These are phyloP conservation scores for Mycena maculata DNA, from an alignment of 768 basidiomycete genomes.

Conservation along the genomic window DNA sequence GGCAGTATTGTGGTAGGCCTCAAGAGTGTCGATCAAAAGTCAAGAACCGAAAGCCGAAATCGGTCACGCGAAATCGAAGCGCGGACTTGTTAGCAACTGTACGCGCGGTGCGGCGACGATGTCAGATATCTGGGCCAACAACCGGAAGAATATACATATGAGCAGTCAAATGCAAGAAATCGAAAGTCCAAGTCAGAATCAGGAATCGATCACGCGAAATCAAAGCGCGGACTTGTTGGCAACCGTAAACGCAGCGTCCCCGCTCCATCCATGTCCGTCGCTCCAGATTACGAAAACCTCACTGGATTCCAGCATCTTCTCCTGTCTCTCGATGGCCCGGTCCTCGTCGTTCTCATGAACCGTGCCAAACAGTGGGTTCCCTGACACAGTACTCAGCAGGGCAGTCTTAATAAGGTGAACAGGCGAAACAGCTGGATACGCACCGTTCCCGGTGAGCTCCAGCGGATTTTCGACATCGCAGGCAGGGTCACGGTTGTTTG, in stretches of 20 bases:
- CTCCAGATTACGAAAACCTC: constrained; percentile 49
- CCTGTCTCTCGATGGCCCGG: constrained; percentile 55
- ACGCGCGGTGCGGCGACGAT: too few relatives aligned
- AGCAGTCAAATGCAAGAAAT: too few relatives aligned
- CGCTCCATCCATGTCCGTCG: constrained; percentile 44
- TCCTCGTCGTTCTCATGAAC: constrained; percentile 59
- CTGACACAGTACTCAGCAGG: neutral
- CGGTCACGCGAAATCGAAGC: too few relatives aligned
- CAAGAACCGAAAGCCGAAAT: too few relatives aligned
- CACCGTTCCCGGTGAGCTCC: constrained; percentile 51
- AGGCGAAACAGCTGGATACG: constrained; percentile 60
- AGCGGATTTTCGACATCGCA: constrained; percentile 56
- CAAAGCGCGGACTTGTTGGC: neutral
- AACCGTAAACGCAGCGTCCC: neutral
- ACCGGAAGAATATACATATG: too few relatives aligned
- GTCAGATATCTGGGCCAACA: too few relatives aligned
- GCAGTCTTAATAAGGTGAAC: neutral
- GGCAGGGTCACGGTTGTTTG: constrained; percentile 52
- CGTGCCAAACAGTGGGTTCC: constrained; percentile 58
- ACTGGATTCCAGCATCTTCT: constrained; percentile 56
- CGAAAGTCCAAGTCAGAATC: too few relatives aligned
- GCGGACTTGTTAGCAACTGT: too few relatives aligned
- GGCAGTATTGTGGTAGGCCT: too few relatives aligned
- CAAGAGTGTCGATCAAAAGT: too few relatives aligned
- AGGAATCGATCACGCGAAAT: too few relatives aligned